phyloP scores from a whole-genome alignment of 1,284 basidiomycete genomes.

The Tilletia horrida region DNA sequence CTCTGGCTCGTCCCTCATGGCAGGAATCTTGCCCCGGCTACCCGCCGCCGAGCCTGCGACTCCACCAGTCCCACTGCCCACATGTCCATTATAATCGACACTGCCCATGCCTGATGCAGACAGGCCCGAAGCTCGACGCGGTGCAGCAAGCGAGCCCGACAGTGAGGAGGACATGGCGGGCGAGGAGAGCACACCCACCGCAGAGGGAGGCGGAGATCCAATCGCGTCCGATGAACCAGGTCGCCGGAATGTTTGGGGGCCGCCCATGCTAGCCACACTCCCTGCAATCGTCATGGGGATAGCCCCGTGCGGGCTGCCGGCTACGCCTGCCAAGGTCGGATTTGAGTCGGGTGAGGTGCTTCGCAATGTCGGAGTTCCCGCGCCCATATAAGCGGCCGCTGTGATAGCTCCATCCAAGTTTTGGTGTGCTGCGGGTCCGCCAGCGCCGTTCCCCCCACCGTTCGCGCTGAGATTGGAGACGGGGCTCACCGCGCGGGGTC shows the following conservation, averaged over 20 bases:
- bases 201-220: neutral
- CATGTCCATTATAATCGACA: neutral
- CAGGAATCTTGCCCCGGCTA: conserved; percentile 2
- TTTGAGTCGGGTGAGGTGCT: neutral
- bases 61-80: neutral
- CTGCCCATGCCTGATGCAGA: neutral
- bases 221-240: conserved; percentile 7
- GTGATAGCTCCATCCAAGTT: neutral
- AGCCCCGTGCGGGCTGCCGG: neutral
- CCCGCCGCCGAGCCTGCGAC: neutral
- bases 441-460: neutral
- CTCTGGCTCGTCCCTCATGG: neutral
- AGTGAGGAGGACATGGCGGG: neutral
- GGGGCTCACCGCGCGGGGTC: conserved; percentile 5
- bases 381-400: neutral
- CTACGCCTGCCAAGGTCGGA: neutral
- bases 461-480: neutral
- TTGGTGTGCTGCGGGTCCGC: neutral
- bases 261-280: neutral
- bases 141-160: conserved; percentile 7
- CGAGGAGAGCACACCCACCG: neutral
- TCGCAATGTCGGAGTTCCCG: conserved; percentile 1
- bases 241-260: conserved; percentile 8
- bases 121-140: conserved; percentile 4
- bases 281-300: neutral